Conservation (phyloP, 306 rosid genomes). For the Sophora flavescens region DNA sequence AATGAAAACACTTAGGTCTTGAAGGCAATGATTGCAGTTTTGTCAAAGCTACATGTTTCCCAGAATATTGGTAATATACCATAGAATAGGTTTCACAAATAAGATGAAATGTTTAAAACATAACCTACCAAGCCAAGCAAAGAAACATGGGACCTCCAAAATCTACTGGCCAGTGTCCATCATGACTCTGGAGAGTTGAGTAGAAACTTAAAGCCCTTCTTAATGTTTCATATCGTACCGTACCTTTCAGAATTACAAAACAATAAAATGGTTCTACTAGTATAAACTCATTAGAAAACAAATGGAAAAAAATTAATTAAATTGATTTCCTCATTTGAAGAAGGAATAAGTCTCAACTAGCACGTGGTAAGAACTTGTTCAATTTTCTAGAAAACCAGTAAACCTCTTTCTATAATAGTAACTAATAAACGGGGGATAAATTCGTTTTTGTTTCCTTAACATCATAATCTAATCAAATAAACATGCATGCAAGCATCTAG, state of each 20-base stretch:
- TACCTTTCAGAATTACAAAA: not conserved
- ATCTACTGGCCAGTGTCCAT: conserved; percentile 97
- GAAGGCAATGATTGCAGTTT: not conserved
- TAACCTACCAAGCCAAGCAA: conserved; percentile 82
- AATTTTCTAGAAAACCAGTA: not conserved
- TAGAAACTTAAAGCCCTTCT: conserved; percentile 65
- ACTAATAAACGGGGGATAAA: not conserved
- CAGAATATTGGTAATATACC: conserved; percentile 11
- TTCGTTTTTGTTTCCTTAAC: not conserved
- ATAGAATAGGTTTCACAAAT: conserved; percentile 34
- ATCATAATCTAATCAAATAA: not conserved
- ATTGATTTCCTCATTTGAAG: not conserved
- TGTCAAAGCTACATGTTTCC: not conserved
- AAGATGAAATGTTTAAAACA: conserved; percentile 23
- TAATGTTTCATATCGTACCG: conserved; percentile 32
- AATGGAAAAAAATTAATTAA: not conserved
- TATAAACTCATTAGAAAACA: not conserved
- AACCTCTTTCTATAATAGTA: too few relatives aligned
- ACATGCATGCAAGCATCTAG: too few relatives aligned
- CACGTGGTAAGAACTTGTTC: not conserved
- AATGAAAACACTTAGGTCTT: not conserved
- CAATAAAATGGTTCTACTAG: not conserved
- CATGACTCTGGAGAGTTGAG: conserved; percentile 74
- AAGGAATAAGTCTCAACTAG: conserved; percentile 1
- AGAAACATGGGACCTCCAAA: conserved; percentile 98